These are phyloP conservation scores for Omphalea diandra DNA, from an alignment of 441 rosid species.

Conservation along the genomic window DNA sequence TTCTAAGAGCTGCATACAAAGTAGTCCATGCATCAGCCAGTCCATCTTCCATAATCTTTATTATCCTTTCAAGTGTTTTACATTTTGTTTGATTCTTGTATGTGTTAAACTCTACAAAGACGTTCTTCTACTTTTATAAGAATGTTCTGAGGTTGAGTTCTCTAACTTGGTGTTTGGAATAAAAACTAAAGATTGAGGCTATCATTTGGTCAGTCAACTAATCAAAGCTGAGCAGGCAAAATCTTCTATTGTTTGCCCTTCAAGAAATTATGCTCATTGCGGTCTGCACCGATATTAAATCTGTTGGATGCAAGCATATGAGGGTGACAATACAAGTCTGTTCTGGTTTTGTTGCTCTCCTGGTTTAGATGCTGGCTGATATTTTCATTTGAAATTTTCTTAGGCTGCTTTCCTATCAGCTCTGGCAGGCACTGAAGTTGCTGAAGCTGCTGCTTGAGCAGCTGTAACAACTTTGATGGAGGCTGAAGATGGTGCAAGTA, in stretches of 20 bases:
- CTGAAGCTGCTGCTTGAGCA: conserved; percentile 83
- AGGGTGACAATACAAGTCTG: background rate
- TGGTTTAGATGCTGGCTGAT: background rate
- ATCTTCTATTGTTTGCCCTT: background rate
- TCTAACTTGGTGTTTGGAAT: background rate
- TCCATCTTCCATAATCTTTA: background rate
- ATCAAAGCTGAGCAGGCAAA: background rate
- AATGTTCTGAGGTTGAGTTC: background rate
- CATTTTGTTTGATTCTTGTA: background rate
- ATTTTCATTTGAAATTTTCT: conserved; percentile 12
- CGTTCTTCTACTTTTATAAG: background rate
- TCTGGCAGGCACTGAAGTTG: conserved; percentile 72
- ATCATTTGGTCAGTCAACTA: conserved; percentile 1
- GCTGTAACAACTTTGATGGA: conserved; percentile 59
- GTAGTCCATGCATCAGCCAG: background rate
- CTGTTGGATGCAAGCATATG: background rate
- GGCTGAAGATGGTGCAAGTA: conserved; percentile 34
- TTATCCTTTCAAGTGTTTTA: background rate
- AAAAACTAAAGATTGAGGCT: background rate
- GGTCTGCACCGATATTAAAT: background rate
- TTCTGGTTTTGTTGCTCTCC: background rate
- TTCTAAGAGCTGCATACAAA: background rate
- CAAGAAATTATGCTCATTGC: background rate
- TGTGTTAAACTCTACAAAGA: background rate
- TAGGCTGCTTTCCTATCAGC: conserved; percentile 94